phyloP scores from a whole-genome alignment of 202 grass and related monocot species.

The Brachypodium distachyon region DNA sequence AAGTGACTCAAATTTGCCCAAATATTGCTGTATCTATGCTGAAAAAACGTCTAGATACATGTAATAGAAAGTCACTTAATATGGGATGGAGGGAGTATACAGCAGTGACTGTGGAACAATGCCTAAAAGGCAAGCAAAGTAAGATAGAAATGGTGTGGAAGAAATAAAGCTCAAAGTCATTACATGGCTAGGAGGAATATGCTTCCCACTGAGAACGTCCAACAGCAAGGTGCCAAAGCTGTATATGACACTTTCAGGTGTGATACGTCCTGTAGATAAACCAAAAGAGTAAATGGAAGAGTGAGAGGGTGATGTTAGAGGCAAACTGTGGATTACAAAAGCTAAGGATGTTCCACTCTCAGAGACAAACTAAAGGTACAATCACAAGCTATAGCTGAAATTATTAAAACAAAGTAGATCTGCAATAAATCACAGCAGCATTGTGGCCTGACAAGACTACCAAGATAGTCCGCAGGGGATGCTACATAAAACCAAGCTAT shows the following conservation, averaged over 20 bases:
- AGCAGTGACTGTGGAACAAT: background rate
- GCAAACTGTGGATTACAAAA: background rate
- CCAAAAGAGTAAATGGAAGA: background rate
- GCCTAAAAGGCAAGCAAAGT: background rate
- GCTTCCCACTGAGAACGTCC: conserved; percentile 97
- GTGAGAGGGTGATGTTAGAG: background rate
- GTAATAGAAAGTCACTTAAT: no score
- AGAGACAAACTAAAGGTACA: background rate
- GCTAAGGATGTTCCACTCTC: background rate
- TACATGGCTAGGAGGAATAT: conserved; percentile 99
- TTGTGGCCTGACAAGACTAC: background rate
- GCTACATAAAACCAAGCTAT: conserved; percentile 7
- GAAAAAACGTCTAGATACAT: no score
- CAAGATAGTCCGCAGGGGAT: background rate
- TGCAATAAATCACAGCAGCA: background rate
- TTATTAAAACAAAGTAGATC: background rate
- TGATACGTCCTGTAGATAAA: conserved; percentile 77
- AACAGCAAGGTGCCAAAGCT: conserved; percentile 95
- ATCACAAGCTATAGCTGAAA: background rate
- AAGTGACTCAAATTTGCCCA: no score
- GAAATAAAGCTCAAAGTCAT: conserved; percentile 22
- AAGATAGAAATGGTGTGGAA: background rate
- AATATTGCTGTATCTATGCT: no score
- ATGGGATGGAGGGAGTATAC: no score
- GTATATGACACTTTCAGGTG: conserved; percentile 94